Base-by-base conservation (phyloP, 1,284 basidiomycete genomes). In the Cystodermella granulosa region DNA sequence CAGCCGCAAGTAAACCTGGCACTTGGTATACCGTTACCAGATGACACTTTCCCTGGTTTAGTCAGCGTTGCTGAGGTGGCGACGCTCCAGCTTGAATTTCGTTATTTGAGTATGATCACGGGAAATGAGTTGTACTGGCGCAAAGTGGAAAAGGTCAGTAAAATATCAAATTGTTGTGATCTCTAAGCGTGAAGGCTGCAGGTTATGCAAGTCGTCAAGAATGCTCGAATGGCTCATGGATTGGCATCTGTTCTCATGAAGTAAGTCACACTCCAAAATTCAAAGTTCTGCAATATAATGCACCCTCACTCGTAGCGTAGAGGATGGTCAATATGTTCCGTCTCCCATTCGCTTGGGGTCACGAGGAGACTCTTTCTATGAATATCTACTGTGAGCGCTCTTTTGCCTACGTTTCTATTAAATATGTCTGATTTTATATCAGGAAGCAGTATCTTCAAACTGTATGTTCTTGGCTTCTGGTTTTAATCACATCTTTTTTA, bases 341-440 rank as follows among this genome's bases (percentile, higher is more conserved):
- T 84, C 84, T 6, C 84, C 88, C 39, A 87, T 95, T 52, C 81
- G 91, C 1, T 73, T 95, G 3, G 92, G 92, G 1, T 91, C 87
- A 2, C 75, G 91, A 16, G 90, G 86, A 13, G 91, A 95, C 66
- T 91, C 87, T 4, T 95, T 86, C 68, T 95, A 93, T 62, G 91
- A 93, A 65, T 91, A 91, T 61, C 72, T 93, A 16, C 62, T 91
- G 77, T 85, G 53, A 16, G n/a, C 14, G 31, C 6, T 37, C 21
- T 26, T 17, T 41, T 43, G 8, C 17, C 17, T 26, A 16, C 24
- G 34, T 41, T 41, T 24, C 35, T 16, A 34, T 22, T 14, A 40
- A 22, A 46, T 47, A 35, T 39, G 15, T n/a, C 11, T 26, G 24
- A 21, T 14, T 22, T 13, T 14, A 18, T 34, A 16, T 3, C 48